Conservation (phyloP, 225 moss, liverwort and hornwort genomes). For the Physcomitrium patens region DNA sequence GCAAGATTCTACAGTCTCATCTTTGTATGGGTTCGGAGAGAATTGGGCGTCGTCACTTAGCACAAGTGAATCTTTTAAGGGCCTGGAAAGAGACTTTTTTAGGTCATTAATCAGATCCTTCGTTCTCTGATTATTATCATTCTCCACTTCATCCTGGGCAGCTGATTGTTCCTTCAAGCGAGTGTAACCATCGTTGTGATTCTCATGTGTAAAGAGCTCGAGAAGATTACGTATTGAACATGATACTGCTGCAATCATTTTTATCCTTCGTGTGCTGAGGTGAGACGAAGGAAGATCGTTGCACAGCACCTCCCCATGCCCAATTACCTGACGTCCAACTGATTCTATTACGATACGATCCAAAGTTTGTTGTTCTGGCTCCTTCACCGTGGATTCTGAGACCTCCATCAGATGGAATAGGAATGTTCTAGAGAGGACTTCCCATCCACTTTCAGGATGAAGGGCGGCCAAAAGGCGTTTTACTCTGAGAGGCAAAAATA, state of each 20-base stretch:
- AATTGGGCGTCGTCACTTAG: conserved; percentile 36
- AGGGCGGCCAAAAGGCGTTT: conserved; percentile 60
- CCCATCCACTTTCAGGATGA: conserved; percentile 40
- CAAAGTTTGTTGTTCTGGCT: not conserved
- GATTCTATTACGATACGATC: conserved; percentile 32
- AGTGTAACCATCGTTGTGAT: conserved; percentile 19
- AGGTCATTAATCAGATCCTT: not conserved
- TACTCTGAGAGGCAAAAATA: conserved; percentile 59
- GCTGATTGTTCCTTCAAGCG: conserved; percentile 14
- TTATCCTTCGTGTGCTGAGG: conserved; percentile 46
- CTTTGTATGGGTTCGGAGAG: conserved; percentile 33
- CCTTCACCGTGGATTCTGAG: conserved; percentile 21
- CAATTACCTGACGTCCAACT: conserved; percentile 34
- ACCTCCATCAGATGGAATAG: conserved; percentile 39
- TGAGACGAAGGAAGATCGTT: conserved; percentile 54
- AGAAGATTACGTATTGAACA: conserved; percentile 44
- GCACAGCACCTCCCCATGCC: conserved; percentile 49
- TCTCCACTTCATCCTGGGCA: conserved; percentile 29
- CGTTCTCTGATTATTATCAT: not conserved
- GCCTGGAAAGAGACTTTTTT: not conserved
- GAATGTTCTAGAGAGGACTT: conserved; percentile 20
- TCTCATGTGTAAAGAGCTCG: conserved; percentile 35
- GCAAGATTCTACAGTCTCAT: conserved; percentile 10
- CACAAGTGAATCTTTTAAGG: not conserved
- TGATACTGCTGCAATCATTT: conserved; percentile 29